Base-by-base conservation (phyloP, 148 eudicot genomes). In the Rhododendron griersonianum region DNA sequence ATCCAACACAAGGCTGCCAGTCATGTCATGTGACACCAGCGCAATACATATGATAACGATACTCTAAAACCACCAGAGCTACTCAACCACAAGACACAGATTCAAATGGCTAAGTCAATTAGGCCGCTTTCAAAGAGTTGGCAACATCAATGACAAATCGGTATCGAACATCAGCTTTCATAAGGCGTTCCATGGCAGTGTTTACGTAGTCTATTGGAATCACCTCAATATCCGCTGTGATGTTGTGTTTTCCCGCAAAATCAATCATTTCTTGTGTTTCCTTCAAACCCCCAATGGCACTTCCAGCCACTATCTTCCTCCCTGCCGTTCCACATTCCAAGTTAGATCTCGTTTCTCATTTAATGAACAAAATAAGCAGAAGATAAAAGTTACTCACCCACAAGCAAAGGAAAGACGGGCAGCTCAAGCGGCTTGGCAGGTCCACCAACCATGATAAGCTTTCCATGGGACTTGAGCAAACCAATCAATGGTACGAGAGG, bases 121-220 rank as follows among this genome's bases (percentile, higher is more conserved):
- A 57, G 67, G 83, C 25, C 1, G 18, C 48, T 81, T 81, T 53
- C 69, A 81, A 57, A 81, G 67, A 15, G 69, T 81, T 55, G 28
- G 83, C 83, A 35, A 81, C 83, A 81, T 81, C 83, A 35, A 81
- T 55, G 83, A 81, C 83, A 35, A 81, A 81, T 35, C 83, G 45
- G 47, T 81, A 81, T 55, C 35, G 59, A 21, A 81, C 83, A 35
- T 81, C 69, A 55, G 69, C 47, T 81, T 57, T 81, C n/a, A 41
- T 48, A 81, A 81, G 83, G 45, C 69, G 83, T 33, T 81, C 83
- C 83, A 81, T 81, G 15, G 83, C 83, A 35, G 83, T 57, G 69
- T 81, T 81, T n/a, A 57, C 48, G 1, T 81, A 57, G 69, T 81
- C 83, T 3, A 81, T 81, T 9, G 69, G 83, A 81, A 81, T 81